Conservation (phyloP, 441 rosid genomes). For the Syzygium malaccense region DNA sequence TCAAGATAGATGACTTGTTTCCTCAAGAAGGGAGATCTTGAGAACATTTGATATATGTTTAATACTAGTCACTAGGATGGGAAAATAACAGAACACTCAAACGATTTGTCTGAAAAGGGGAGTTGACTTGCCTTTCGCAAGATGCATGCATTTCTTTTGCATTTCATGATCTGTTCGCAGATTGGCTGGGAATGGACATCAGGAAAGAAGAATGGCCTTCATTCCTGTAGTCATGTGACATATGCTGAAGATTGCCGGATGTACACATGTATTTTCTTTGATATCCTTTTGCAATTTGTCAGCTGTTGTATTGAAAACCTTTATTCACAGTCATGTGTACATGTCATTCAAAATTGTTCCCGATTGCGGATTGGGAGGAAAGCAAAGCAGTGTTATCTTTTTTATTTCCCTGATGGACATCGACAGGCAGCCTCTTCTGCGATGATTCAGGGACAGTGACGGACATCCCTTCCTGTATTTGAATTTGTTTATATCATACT, state of each 20-base stretch:
- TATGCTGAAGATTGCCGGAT: not conserved
- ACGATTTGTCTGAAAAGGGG: not conserved
- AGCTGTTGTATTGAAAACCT: not conserved
- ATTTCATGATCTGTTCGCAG: not conserved
- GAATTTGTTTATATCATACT: not conserved
- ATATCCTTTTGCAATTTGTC: not conserved
- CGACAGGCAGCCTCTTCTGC: not conserved
- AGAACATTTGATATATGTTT: not conserved
- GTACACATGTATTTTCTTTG: not conserved
- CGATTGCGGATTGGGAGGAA: not conserved
- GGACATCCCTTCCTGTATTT: not conserved
- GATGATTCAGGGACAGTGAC: not conserved
- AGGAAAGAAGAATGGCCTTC: not conserved
- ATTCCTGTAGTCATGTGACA: not conserved
- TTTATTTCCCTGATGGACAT: not conserved
- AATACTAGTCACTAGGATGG: not conserved
- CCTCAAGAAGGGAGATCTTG: not conserved
- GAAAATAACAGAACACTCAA: not conserved
- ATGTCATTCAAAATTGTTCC: not conserved
- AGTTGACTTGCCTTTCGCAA: not conserved
- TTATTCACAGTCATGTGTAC: not conserved
- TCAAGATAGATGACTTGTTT: slow-evolving; percentile 3
- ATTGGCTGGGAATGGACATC: not conserved
- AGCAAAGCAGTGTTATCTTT: not conserved
- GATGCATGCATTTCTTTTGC: not conserved